Evolutionary conservation across 1,284 basidiomycete genomes (phyloP).

Genomic region (Trichosporon ovoides): DNA sequence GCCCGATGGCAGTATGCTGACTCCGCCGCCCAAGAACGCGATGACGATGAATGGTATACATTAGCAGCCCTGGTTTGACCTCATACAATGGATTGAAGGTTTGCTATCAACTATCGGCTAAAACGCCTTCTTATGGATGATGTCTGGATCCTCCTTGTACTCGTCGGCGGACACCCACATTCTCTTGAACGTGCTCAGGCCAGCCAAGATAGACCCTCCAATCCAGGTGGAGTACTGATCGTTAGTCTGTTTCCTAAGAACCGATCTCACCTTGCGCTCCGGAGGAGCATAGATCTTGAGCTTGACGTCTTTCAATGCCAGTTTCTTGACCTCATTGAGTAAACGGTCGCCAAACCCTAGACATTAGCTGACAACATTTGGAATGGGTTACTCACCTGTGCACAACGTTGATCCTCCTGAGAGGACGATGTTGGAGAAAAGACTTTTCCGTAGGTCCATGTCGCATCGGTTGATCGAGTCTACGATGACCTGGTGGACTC

Average conservation of each 20-base stretch:
- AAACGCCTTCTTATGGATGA: slow-evolving; percentile 65
- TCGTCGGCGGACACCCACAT: slow-evolving; percentile 99
- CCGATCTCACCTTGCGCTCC: slow-evolving; percentile 70
- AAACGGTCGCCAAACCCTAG: slow-evolving; percentile 95
- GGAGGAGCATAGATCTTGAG: slow-evolving; percentile 99
- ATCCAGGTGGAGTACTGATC: slow-evolving; percentile 95
- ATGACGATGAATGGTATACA: background rate
- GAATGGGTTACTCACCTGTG: slow-evolving; percentile 57
- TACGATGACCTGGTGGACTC: slow-evolving; percentile 81
- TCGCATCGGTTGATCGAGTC: slow-evolving; percentile 55
- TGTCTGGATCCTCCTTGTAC: slow-evolving; percentile 97
- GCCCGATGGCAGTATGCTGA: too few relatives aligned
- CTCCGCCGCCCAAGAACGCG: too few relatives aligned
- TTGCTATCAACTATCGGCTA: slow-evolving; percentile 15
- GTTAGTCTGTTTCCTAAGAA: background rate
- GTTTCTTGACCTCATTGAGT: slow-evolving; percentile 89
- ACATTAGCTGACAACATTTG: background rate
- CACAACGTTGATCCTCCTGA: slow-evolving; percentile 94
- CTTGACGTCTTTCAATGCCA: slow-evolving; percentile 95
- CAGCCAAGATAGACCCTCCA: slow-evolving; percentile 91
- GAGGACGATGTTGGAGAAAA: slow-evolving; percentile 95
- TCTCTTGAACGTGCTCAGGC: slow-evolving; percentile 97
- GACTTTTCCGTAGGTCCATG: slow-evolving; percentile 81
- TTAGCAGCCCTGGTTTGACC: background rate
- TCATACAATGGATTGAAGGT: slow-evolving; percentile 2